Conservation (phyloP, 495 filamentous ascomycete species). For the Astrothelium macrocarpum region DNA sequence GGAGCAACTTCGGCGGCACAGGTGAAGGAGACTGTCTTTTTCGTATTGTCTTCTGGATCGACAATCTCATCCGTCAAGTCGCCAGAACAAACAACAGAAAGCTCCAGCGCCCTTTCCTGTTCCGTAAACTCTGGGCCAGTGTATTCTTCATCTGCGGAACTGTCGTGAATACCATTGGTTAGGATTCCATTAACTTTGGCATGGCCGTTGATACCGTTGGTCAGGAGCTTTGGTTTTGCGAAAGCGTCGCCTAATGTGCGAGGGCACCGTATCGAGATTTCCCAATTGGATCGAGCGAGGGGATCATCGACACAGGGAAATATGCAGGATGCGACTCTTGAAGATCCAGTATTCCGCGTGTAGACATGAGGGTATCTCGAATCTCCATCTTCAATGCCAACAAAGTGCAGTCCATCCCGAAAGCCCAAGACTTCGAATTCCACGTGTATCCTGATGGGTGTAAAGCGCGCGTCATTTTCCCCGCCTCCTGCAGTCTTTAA, state of each 20-base stretch:
- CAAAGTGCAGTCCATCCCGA: conserved; percentile 82
- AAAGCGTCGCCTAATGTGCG: conserved; percentile 80
- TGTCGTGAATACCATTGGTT: neutral
- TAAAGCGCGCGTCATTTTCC: conserved; percentile 39
- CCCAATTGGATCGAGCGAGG: conserved; percentile 71
- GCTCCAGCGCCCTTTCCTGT: conserved; percentile 76
- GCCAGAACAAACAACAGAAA: conserved; percentile 83
- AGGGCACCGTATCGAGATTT: conserved; percentile 74
- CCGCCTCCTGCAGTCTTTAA: conserved; percentile 14
- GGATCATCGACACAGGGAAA: conserved; percentile 90
- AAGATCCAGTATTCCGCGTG: conserved; percentile 46
- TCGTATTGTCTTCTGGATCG: conserved; percentile 60
- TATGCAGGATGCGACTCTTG: conserved; percentile 53
- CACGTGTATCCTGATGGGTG: conserved; percentile 51
- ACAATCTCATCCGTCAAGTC: conserved; percentile 73
- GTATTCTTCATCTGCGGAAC: neutral
- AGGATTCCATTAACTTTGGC: conserved; percentile 9
- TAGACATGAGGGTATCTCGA: conserved; percentile 81
- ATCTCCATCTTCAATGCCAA: conserved; percentile 70
- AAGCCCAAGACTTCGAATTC: conserved; percentile 65
- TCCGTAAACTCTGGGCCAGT: conserved; percentile 39
- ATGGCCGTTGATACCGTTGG: conserved; percentile 9
- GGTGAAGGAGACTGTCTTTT: conserved; percentile 76
- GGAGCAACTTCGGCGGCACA: conserved; percentile 60
- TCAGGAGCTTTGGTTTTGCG: conserved; percentile 13